A percentile compares a stretch with the other conserved stretches of the same genome.
These are phyloP conservation scores for Knoxdaviesia proteae DNA, from an alignment of 2,329 filamentous ascomycete species.

Conservation along the genomic window DNA sequence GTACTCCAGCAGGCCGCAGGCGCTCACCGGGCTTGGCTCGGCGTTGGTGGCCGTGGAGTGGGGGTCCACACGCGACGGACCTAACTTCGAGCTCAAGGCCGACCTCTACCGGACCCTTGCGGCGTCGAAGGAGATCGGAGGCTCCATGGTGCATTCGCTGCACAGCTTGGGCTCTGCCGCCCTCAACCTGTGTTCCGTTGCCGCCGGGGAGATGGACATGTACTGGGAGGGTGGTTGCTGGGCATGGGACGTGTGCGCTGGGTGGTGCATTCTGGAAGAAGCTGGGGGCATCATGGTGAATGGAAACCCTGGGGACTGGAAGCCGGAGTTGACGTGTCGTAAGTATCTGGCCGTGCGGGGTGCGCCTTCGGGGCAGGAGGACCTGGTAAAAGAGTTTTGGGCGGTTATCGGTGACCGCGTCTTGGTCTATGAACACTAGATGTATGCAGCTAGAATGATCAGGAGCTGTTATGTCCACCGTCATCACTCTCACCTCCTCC, in stretches of 20 bases:
- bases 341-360: slow-evolving; percentile 42
- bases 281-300: slow-evolving; percentile 53
- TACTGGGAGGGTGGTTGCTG: slow-evolving; percentile 77
- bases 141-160: slow-evolving; percentile 57
- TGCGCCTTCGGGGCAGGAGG: slow-evolving; percentile 36
- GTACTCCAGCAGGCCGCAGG: slow-evolving; percentile 24
- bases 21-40: slow-evolving; percentile 37
- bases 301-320: slow-evolving; percentile 55
- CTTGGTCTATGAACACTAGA: slow-evolving; percentile 21
- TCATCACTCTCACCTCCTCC: too few species aligned
- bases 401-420: slow-evolving; percentile 30
- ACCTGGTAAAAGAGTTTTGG: slow-evolving; percentile 46
- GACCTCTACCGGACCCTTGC: slow-evolving; percentile 42
- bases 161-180: slow-evolving; percentile 54
- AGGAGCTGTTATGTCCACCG: too few species aligned
- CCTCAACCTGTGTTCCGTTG: slow-evolving; percentile 53
- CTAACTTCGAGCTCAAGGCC: slow-evolving; percentile 50
- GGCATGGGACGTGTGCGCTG: slow-evolving; percentile 72
- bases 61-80: slow-evolving; percentile 46
- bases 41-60: slow-evolving; percentile 53
- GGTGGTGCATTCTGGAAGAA: slow-evolving; percentile 56
- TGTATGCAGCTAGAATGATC: not conserved
- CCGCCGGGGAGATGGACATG: slow-evolving; percentile 47
- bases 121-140: slow-evolving; percentile 36
- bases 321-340: slow-evolving; percentile 34